A percentile compares a stretch with the other conserved stretches of the same genome.
Evolutionary conservation across 495 filamentous ascomycete genomes (phyloP).

Genomic region (Penicilliopsis zonata): DNA sequence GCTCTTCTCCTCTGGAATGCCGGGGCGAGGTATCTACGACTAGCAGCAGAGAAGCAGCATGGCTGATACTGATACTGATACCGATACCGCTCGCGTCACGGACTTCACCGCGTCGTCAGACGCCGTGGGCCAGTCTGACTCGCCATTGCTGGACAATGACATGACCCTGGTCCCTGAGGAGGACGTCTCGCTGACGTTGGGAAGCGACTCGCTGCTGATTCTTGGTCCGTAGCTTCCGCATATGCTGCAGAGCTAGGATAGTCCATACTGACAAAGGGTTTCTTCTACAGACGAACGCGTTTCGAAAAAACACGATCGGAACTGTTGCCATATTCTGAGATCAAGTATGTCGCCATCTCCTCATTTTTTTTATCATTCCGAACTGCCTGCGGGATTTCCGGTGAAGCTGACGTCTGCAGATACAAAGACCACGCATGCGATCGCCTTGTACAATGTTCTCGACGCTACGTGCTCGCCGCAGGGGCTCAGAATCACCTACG

Average conservation of each 20-base stretch:
- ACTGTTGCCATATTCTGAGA: conserved; percentile 24
- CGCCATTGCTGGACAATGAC: conserved; percentile 19
- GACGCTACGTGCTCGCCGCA: conserved; percentile 56
- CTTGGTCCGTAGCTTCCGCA: conserved; percentile 37
- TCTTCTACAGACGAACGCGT: conserved; percentile 21
- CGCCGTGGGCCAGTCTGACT: conserved; percentile 10
- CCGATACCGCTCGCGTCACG: no score
- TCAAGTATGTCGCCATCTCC: conserved; percentile 20
- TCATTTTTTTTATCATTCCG: conserved; percentile 1
- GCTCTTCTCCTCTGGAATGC: no score
- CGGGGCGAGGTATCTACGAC: no score
- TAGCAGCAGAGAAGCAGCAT: no score
- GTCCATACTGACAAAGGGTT: no score
- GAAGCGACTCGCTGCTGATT: conserved; percentile 51
- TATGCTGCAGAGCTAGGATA: no score
- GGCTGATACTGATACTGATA: no score
- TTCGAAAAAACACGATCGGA: conserved; percentile 17
- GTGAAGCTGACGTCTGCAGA: conserved; percentile 5
- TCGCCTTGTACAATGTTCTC: conserved; percentile 76
- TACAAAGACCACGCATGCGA: conserved; percentile 33
- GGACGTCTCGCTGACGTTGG: conserved; percentile 48
- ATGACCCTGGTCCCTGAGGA: conserved; percentile 42
- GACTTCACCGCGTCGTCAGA: no score
- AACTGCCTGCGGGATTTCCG: neutral
- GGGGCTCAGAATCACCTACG: conserved; percentile 67